Evolutionary conservation across 148 eudicot genomes (phyloP), one percentile per base, ranked within the genome.

Genomic region (Gaultheria prostrata): DNA sequence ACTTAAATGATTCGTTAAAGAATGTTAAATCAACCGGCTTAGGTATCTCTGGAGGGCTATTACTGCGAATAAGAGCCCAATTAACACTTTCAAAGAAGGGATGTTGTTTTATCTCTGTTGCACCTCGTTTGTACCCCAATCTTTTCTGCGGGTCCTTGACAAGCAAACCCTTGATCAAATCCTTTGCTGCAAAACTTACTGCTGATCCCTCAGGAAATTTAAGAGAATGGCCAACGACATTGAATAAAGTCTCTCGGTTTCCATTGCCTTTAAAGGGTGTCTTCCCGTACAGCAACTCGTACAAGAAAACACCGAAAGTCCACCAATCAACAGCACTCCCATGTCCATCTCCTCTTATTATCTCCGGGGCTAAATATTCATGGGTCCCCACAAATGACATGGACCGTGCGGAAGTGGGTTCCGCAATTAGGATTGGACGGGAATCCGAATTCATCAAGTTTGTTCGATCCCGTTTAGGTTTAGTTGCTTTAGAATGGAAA

Each of bases 301-400:
- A 86, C 26, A 89, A 71, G 82, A 89, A 89, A 24, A 89, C 71
- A 48, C 91, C 91, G 13, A 89, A 87, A 0, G 91, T 89, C 91
- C 91, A 89, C 91, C 91, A 89, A 85, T 89, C 91, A 5, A 89
- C 91, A 0, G 91, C 89, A 79, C 91, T 89, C 33, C 91, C 91
- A 51, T 89, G 91, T 54, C 91, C 91, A 82, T 89, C 88, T 26
- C 88, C 88, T 35, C 86, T 88, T 73, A 88, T 88, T 14, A 88
- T 88, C 72, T 88, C 89, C 7, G 91, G 91, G 73, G 91, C 91
- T 75, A 89, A 63, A 69, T 89, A 89, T 82, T 89, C 91, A 74
- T 89, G 91, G 32, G 91, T 89, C 26, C 91, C 91, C 3, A 89
- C 91, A 28, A 89, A 89, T 39, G 91, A 89, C 91, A 89, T 89